Base-by-base conservation (phyloP, 441 rosid genomes). In the Theobroma grandiflorum region DNA sequence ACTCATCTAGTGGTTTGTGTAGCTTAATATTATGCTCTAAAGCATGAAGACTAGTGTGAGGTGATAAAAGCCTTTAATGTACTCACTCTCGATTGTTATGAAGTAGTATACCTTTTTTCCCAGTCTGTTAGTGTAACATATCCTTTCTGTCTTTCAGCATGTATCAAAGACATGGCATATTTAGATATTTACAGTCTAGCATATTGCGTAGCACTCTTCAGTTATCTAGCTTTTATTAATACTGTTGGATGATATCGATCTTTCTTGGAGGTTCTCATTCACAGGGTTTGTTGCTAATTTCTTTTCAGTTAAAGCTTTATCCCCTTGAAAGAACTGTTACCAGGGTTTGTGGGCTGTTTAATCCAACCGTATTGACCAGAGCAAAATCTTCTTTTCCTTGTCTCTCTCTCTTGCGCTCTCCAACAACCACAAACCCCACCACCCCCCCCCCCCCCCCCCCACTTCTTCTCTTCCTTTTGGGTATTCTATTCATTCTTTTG, bases 121-220 rank as follows among this genome's bases (percentile, higher is more conserved):
- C 35, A 20, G 18, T 67, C 42, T n/a, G 52, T 22, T n/a, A n/a
- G 52, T n/a, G 35, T 67, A 20, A 43, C 52, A 42, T 16, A 18
- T 52, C 20, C n/a, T 57, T 50, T 7, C 11, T 20, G 31, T 57
- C 31, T 57, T 57, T 45, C 10, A 11, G 7, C 22, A 53, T 16
- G 58, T 8, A 7, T 57, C 10, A 20, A n/a, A 57, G 61, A 20
- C 10, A 2, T 26, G 37, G 72, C 10, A 66, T 40, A 40, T n/a
- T 66, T 66, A n/a, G 31, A 66, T n/a, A 40, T 66, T 66, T 68
- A 69, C 58, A 69, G 26, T 47, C 57, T 69, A 72, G 74, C 6
- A 47, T 38, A 37, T 65, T 65, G 2, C 20, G 33, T 10, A 6
- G 35, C 20, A 43, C 33, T 67, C 72, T 67, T 20, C 10, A 26